Base-by-base conservation (phyloP, 1,139 yeast genomes). In the Scheffersomyces insectosa region DNA sequence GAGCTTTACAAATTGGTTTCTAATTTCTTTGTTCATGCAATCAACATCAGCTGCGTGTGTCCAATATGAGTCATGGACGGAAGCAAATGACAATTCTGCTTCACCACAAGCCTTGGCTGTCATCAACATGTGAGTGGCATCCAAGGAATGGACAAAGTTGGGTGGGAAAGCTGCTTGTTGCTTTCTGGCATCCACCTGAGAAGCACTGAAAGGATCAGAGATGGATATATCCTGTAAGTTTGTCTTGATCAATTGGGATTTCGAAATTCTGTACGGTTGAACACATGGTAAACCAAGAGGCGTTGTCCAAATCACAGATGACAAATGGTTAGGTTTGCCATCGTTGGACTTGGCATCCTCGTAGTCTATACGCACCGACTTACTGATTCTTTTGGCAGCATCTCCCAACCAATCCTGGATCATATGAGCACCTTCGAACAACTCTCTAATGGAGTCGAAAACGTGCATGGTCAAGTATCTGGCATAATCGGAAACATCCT, bases 1-100 rank as follows among this genome's bases (percentile, higher is more conserved):
- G 46, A 93, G 72, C 39, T 77, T 70, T 48, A 93, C 86, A 65
- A 93, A 93, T 46, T 88, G 83, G 35, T 86, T 83, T 59, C 99
- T 80, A 49, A 93, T 71, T 39, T 78, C 70, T n/a, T 56, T 58
- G 62, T 85, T 89, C 95, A 93, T 85, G 6, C 56, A 60, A 50
- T 83, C 85, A 29, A 93, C 82, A 60, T 88, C 95, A 34, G 82
- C 72, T 1, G 99, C 97, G 64, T 95, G 99, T 0, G 99, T 90
- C 99, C 99, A 93, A 63, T 88, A 93, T 1, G 98, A 91, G 64
- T 93, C 99, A 65, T 93, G 99, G 29, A 93, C 99, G 0, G 98
- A 85, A 0, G 99, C 97, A 73, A 95, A 93, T n/a, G 82, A 72
- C 42, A 93, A 64, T 0, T 79, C 82, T 4, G 63, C 61, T 37